Conservation (phyloP, 2,329 filamentous ascomycete genomes). For the Arthroderma sp. region DNA sequence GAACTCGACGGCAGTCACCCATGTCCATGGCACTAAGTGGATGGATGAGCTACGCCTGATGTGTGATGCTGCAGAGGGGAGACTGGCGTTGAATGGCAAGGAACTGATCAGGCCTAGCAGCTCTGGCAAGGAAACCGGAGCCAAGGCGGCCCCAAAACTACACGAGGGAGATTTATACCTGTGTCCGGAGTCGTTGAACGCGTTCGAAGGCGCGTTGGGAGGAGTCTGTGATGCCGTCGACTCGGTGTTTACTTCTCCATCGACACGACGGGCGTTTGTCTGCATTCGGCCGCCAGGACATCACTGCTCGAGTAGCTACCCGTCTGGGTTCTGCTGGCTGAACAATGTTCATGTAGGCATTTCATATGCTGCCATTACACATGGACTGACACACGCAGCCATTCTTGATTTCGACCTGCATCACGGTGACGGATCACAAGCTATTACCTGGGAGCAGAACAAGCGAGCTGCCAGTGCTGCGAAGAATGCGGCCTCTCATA, state of each 20-base stretch:
- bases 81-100: constrained; percentile 62
- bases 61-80: constrained; percentile 69
- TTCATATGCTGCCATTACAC: constrained; percentile 69
- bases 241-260: constrained; percentile 55
- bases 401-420: constrained; percentile 89
- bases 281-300: constrained; percentile 88
- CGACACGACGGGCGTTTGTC: constrained; percentile 71
- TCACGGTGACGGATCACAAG: constrained; percentile 89
- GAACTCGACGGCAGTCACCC: constrained; percentile 64
- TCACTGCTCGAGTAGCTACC: constrained; percentile 79
- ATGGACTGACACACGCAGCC: constrained; percentile 84
- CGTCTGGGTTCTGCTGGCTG: constrained; percentile 95
- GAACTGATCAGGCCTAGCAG: constrained; percentile 56
- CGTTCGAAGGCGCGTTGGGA: constrained; percentile 81
- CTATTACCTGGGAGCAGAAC: constrained; percentile 87
- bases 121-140: constrained; percentile 28
- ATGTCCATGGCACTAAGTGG: constrained; percentile 84
- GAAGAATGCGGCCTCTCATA: constrained; percentile 62
- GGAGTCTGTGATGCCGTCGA: constrained; percentile 92
- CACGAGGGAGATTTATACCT: constrained; percentile 89
- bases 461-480: constrained; percentile 49
- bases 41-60: constrained; percentile 82
- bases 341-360: constrained; percentile 98
- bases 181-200: constrained; percentile 70
- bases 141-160: constrained; percentile 42